phyloP scores from a whole-genome alignment of 306 rosid species.

The Cucurbita moschata region DNA sequence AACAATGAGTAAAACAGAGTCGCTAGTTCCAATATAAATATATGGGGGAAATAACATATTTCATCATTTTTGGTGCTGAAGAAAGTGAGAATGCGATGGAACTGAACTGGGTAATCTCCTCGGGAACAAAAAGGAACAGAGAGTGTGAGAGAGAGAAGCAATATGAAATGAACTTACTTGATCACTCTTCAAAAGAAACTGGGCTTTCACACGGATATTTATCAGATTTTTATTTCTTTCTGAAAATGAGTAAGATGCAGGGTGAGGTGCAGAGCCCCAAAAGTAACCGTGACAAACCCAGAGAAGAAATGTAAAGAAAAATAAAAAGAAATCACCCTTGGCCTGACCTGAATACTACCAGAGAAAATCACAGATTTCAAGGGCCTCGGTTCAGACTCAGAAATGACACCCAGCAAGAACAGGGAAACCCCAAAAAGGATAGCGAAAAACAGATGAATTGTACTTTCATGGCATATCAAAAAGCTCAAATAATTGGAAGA shows the following conservation, averaged over 20 bases:
- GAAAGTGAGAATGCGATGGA: conserved; percentile 1
- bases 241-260: conserved; percentile 24
- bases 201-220: conserved; percentile 11
- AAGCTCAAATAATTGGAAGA: conserved; percentile 10
- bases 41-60: conserved; percentile 7
- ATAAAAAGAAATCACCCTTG: neutral
- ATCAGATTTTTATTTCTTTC: conserved; percentile 5
- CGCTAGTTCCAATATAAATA: conserved; percentile 15
- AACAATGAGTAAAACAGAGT: conserved; percentile 1
- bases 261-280: conserved; percentile 15
- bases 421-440: conserved; percentile 22
- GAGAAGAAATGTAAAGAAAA: conserved; percentile 6
- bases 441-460: conserved; percentile 4
- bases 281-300: conserved; percentile 17
- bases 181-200: conserved; percentile 23
- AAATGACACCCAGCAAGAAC: conserved; percentile 18
- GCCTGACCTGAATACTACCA: conserved; percentile 27
- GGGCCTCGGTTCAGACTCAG: conserved; percentile 14
- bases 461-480: conserved; percentile 8
- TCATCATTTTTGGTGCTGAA: neutral
- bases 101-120: conserved; percentile 8
- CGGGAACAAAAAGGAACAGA: conserved; percentile 51
- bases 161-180: conserved; percentile 64
- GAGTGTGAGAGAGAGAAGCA: conserved; percentile 29
- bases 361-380: conserved; percentile 48